Evolutionary conservation across 164 flowering plant species (phyloP), one percentile per base, ranked within the genome.

Genomic region (Umbellularia californica): DNA sequence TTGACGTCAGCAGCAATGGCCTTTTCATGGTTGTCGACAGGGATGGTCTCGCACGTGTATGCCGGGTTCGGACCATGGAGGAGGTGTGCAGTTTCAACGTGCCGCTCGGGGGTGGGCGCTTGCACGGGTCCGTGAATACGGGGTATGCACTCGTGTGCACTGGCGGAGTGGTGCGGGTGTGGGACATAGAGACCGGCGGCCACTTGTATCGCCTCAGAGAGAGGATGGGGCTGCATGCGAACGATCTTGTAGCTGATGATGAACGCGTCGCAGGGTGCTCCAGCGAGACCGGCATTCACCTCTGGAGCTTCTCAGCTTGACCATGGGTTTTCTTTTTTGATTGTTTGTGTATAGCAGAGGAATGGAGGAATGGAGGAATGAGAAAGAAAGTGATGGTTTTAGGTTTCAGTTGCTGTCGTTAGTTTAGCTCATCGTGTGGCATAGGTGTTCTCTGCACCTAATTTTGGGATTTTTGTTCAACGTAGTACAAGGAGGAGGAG

Each of bases 111-210:
- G 58, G 68, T 28, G 41, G 77, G 47, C 76, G 78, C 64, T 25
- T 83, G 14, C 66, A 87, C 73, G 98, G 94, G 63, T 86, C 96
- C 80, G 84, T 89, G 77, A 95, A 93, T 76, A 28, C 73, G 19
- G 90, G 88, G 2, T 88, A 83, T 70, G 90, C 77, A n/a, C 74
- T 95, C 17, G 80, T 88, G 70, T 88, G 86, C 70, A 70, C 52
- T 0, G 90, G 85, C 41, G 89, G 96, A 0, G 82, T 69, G 2
- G 75, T 90, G 5, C 76, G 90, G 35, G 92, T 83, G 0, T 90
- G 93, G 94, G 91, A 85, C 19, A 75, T 75, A 19, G 83, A 84
- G 73, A 68, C n/a, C 0, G 96, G 90, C 2, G 78, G 51, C 65
- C 24, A 66, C 50, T 58, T 88, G 79, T 86, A 85, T 71, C 75